Base-by-base conservation (phyloP, 257 asterid species). In the Oldenlandia corymbosa region DNA sequence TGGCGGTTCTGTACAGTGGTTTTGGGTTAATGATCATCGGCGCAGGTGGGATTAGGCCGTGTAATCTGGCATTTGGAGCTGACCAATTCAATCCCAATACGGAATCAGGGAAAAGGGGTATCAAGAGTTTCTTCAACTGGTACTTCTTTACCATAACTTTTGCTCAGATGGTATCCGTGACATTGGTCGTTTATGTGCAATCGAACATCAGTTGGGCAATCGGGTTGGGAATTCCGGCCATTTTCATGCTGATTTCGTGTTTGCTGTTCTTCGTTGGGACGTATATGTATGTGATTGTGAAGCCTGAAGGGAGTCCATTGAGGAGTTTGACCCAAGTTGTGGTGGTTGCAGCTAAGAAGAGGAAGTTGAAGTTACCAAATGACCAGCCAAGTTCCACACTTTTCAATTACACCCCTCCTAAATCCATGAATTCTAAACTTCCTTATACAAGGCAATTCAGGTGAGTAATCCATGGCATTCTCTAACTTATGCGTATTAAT, bases 91-190 rank as follows among this genome's bases (percentile, higher is more conserved):
- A 88, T 45, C 96, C 93, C 20, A 75, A 79, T 0, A 73, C 86
- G 0, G 87, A 82, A 20, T 82, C 93, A 0, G 95, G 95, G 11
- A 82, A 76, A 36, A 65, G 85, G 70, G 95, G 95, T 0, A 78
- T 83, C 43, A 83, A 76, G 61, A 84, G 95, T 28, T 88, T 88
- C 85, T 86, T 88, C 84, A 88, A 88, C 14, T 88, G 96, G 96
- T 89, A 84, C 64, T 86, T 77, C 28, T 83, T 89, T 75, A 86
- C 93, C 31, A 32, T 84, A 21, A 86, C 95, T 10, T 78, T 89
- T 60, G 88, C 95, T 0, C 68, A 68, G 32, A 79, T 86, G 66
- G 74, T 89, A 26, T 79, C 96, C 0, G 81, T 86, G 13, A 86
- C 96, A 4, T 65, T 81, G 3, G 89, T 88, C 6, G 90, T 88